Conservation (phyloP, 352 stramenopile genomes). For the Pythium diclinum region DNA sequence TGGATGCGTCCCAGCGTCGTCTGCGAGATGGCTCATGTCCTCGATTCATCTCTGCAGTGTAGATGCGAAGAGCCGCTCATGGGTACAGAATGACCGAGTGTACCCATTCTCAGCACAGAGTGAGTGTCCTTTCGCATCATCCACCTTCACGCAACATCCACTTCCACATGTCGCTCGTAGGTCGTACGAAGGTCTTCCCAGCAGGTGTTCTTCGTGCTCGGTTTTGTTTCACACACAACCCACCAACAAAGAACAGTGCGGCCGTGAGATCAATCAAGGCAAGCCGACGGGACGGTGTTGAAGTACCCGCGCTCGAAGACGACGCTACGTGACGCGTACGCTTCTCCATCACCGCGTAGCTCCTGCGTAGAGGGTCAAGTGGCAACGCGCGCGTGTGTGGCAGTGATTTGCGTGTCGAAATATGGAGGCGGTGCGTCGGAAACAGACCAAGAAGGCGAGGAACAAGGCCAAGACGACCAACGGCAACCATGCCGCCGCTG, state of each 20-base stretch:
- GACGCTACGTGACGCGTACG: not conserved
- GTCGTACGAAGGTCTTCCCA: constrained; percentile 19
- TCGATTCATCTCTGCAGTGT: no score
- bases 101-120: not conserved
- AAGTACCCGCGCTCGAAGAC: not conserved
- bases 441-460: constrained; percentile 28
- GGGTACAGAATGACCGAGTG: not conserved
- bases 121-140: not conserved
- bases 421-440: constrained; percentile 31
- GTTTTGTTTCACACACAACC: constrained; percentile 5
- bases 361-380: not conserved
- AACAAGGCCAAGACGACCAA: constrained; percentile 18
- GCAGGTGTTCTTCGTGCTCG: constrained; percentile 17
- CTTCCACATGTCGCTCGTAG: constrained; percentile 2
- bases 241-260: constrained; percentile 2
- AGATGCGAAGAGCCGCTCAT: no score
- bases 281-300: not conserved
- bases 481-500: not conserved
- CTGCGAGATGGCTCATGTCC: no score
- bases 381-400: not conserved
- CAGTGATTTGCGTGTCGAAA: not conserved
- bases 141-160: constrained; percentile 1
- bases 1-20: not conserved
- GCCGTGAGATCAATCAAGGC: constrained; percentile 4
- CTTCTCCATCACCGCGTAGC: not conserved